Evolutionary conservation across 306 rosid species (phyloP).

Genomic region (Gynostemma pentaphyllum): DNA sequence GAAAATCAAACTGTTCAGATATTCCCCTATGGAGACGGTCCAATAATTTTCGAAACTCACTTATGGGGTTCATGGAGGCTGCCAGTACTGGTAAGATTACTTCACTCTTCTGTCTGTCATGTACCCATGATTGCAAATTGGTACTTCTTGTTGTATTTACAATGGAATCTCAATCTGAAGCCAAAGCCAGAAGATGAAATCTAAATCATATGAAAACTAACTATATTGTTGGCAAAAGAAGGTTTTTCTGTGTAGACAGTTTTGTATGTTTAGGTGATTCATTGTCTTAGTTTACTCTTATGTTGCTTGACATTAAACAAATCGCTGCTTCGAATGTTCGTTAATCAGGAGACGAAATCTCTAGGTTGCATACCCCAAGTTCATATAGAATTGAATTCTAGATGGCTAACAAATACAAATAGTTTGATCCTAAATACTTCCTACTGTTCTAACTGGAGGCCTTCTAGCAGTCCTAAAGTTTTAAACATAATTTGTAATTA

Average conservation of each 20-base stretch:
- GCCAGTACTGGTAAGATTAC: conserved; percentile 28
- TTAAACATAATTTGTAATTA: background rate
- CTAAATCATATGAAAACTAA: too few relatives aligned
- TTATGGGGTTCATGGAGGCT: conserved; percentile 45
- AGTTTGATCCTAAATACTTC: background rate
- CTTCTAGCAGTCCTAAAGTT: background rate
- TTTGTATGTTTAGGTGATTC: background rate
- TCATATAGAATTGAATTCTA: background rate
- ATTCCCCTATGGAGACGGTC: conserved; percentile 21
- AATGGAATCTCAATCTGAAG: background rate
- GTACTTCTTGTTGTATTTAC: too few relatives aligned
- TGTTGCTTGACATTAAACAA: too few relatives aligned
- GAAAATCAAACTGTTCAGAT: conserved; percentile 30
- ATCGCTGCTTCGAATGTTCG: too few relatives aligned
- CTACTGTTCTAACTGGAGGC: background rate
- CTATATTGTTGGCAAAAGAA: too few relatives aligned
- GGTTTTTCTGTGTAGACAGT: too few relatives aligned
- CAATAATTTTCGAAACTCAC: conserved; percentile 36
- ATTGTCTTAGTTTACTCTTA: background rate
- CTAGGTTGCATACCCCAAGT: background rate
- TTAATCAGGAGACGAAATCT: background rate
- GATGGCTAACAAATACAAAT: background rate
- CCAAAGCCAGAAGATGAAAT: too few relatives aligned
- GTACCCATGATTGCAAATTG: too few relatives aligned
- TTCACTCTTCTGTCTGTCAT: too few relatives aligned